Conservation (phyloP, 345 rosid genomes). For the Melaleuca alternifolia region DNA sequence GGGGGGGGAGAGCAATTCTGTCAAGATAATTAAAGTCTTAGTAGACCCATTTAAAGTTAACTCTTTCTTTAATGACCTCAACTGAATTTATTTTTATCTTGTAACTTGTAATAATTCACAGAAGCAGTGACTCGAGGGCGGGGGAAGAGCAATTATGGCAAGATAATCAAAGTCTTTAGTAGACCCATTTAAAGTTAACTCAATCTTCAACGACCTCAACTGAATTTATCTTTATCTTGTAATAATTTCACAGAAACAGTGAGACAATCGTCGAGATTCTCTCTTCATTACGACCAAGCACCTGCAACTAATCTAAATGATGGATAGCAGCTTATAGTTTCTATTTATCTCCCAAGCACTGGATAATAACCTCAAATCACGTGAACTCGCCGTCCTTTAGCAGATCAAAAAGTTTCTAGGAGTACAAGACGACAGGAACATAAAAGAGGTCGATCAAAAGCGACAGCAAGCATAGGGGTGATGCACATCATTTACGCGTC, state of each 20-base stretch:
- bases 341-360: neutral
- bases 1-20: neutral
- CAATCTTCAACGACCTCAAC: neutral
- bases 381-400: neutral
- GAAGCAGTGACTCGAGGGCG: neutral
- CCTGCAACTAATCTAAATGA: neutral
- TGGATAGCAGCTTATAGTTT: neutral
- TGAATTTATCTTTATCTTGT: neutral
- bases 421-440: neutral
- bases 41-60: neutral
- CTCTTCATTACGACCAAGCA: neutral
- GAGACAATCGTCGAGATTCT: neutral
- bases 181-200: neutral
- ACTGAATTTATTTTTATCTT: neutral
- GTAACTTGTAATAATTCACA: neutral
- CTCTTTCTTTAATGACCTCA: neutral
- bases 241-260: neutral
- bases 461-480: neutral
- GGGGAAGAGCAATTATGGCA: neutral
- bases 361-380: neutral
- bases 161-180: neutral
- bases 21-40: neutral
- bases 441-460: neutral
- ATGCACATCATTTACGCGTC: neutral
- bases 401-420: neutral